Conservation (phyloP, 305 asterid species). For the Fraxinus angustifolia region DNA sequence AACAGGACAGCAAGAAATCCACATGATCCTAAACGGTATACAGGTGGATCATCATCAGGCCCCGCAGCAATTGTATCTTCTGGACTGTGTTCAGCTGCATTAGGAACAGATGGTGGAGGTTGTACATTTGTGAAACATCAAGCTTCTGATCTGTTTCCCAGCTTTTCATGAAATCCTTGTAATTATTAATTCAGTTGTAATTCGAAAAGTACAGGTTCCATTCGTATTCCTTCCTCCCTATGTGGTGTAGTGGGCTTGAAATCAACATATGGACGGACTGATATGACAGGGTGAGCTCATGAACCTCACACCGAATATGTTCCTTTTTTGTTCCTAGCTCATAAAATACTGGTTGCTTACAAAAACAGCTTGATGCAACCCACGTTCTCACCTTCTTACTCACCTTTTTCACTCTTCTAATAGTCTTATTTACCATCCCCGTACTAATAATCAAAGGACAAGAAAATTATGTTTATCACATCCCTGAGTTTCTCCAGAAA, state of each 20-base stretch:
- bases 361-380: neutral
- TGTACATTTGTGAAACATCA: slow-evolving; percentile 32
- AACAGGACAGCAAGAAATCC: slow-evolving; percentile 96
- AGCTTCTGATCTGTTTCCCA: slow-evolving; percentile 26
- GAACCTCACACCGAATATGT: slow-evolving; percentile 1
- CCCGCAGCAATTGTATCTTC: slow-evolving; percentile 97
- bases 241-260: slow-evolving; percentile 97
- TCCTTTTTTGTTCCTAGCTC: slow-evolving; percentile 13
- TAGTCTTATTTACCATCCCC: neutral
- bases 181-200: slow-evolving; percentile 25
- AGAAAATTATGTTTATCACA: slow-evolving; percentile 2
- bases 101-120: slow-evolving; percentile 99
- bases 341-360: neutral
- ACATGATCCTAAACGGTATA: slow-evolving; percentile 86
- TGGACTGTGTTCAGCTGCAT: slow-evolving; percentile 93
- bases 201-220: slow-evolving; percentile 61
- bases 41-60: slow-evolving; percentile 98
- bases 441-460: neutral
- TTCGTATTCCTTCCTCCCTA: slow-evolving; percentile 92
- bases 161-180: slow-evolving; percentile 2
- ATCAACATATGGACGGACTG: slow-evolving; percentile 85
- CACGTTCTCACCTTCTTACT: neutral
- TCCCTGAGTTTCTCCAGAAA: neutral
- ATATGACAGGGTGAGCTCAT: slow-evolving; percentile 66
- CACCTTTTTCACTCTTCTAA: slow-evolving; percentile 8